Base-by-base conservation (phyloP, 2,329 filamentous ascomycete genomes). In the Botrytis aclada region DNA sequence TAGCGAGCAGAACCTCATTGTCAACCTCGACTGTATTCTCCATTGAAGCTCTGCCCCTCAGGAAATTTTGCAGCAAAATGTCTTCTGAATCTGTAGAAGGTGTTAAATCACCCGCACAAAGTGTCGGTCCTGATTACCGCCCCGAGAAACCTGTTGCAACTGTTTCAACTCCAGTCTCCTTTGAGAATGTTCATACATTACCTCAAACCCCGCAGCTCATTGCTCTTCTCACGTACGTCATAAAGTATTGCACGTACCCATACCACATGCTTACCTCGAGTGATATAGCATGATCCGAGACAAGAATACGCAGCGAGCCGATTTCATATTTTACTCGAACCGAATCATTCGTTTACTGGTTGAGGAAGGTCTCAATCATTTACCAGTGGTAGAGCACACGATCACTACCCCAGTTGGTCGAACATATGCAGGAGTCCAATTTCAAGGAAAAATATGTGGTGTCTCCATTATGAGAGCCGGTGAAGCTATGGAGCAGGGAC, bases 251-350 rank as follows among this genome's bases (percentile, higher is more conserved):
- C 62, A 62, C 41, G 9, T 69, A n/a, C 45, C 14, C 25, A 29
- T 20, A 58, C 41, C 41, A 29, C 58, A 72, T 62, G 45, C 73
- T 76, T 65, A 73, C 63, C 69, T 69, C 62, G 37, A 43, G 34
- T 72, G 75, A 69, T 72, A 76, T 79, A 98, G 95, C 75, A 98
- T 98, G 88, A 98, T 99, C 81, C 92, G 96, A 78, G 94, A 97
- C 83, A 93, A 93, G 82, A 88, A 92, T 77, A 99, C 96, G 9
- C 89, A 92, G 72, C 92, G 96, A 74, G 96, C 94, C 75, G 96
- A 99, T 83, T 99, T 99, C 82, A 98, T 99, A 81, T 99, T 99
- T 85, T 97, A 98, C 85, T 97, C 95, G 61, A 99, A 99, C 84
- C 90, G 96, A 74, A 98, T 99, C 82, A 98, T 98, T 82, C 93